Base-by-base conservation (phyloP, 2,329 filamentous ascomycete species). In the Lachnellula subtilissima region DNA sequence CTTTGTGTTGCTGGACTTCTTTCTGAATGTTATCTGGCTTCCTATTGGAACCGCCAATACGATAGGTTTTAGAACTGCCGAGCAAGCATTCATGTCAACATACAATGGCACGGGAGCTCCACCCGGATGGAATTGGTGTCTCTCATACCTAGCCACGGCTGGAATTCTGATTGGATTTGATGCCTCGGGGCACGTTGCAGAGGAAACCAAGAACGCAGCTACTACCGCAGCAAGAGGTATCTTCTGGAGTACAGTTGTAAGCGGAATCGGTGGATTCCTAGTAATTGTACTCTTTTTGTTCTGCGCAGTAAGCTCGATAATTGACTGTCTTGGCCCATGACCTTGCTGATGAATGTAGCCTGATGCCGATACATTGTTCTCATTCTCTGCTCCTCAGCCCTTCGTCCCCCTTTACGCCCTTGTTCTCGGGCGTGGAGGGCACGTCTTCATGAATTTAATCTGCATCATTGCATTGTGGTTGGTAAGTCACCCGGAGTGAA, bases 141-240 rank as follows among this genome's bases (percentile, higher is more conserved):
- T 85, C 3, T 82, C 79, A 4, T 85, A 81, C 66, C 76, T 82
- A 25, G 81, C 81, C 1, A 84, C 82, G 1, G 81, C 81, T 7
- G 82, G 81, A 42, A 78, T 84, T 42, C 64, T 85, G 54, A 83
- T 85, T 51, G 82, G 82, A 1, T 84, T 83, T 53, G 82, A 85
- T 66, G 82, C 82, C 0, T 81, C 78, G 0, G 82, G 82, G 2
- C 81, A 84, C 60, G 79, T 85, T 28, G 80, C 80, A 0, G 82
- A 85, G 61, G 82, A 84, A 65, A 85, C 82, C 1, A 81, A 82
- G 66, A 80, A 84, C 58, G 81, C 80, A 2, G 76, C 73, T 19
- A 49, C 80, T 1, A 75, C 78, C n/a, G 80, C 82, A 7, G 82
- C 81, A 0, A 72, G 77, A 23, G 82, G 79, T 37, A 84, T 84